These are phyloP conservation scores for Diaporthe sp. DNA, from an alignment of 2,329 filamentous ascomycete genomes.

Conservation along the genomic window DNA sequence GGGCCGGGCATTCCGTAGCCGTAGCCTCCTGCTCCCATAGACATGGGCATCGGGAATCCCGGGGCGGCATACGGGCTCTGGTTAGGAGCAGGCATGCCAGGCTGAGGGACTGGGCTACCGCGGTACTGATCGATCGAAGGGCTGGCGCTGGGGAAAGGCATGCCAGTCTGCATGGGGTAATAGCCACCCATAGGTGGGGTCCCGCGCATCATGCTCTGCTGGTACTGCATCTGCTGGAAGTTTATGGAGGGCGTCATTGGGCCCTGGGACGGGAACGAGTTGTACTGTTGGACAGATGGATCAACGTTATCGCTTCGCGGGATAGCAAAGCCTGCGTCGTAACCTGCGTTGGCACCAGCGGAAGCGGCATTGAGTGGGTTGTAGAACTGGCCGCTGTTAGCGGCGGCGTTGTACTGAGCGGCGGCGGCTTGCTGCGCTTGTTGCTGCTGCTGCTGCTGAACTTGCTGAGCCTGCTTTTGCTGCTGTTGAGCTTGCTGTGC, in stretches of 20 bases:
- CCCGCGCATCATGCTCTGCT: conserved; percentile 70
- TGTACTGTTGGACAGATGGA: conserved; percentile 61
- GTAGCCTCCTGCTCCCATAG: conserved; percentile 57
- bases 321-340: conserved; percentile 66
- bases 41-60: conserved; percentile 62
- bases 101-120: conserved; percentile 59
- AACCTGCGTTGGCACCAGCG: conserved; percentile 53
- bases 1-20: conserved; percentile 53
- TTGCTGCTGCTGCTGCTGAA: conserved; percentile 43
- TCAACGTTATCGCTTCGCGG: conserved; percentile 69
- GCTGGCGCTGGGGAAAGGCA: conserved; percentile 64
- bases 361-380: conserved; percentile 62
- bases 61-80: conserved; percentile 64
- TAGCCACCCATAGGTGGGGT: conserved; percentile 69
- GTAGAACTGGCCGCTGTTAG: conserved; percentile 65
- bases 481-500: conserved; percentile 50
- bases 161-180: conserved; percentile 71
- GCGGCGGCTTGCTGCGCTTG: conserved; percentile 48
- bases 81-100: conserved; percentile 56
- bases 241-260: conserved; percentile 64
- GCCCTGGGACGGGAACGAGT: conserved; percentile 63
- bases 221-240: conserved; percentile 71
- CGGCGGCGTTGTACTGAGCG: conserved; percentile 54
- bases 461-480: conserved; percentile 45
- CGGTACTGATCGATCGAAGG: conserved; percentile 70